These are phyloP conservation scores for Phalaenopsis aphrodite DNA, from an alignment of 106 monocot species.

Conservation along the genomic window DNA sequence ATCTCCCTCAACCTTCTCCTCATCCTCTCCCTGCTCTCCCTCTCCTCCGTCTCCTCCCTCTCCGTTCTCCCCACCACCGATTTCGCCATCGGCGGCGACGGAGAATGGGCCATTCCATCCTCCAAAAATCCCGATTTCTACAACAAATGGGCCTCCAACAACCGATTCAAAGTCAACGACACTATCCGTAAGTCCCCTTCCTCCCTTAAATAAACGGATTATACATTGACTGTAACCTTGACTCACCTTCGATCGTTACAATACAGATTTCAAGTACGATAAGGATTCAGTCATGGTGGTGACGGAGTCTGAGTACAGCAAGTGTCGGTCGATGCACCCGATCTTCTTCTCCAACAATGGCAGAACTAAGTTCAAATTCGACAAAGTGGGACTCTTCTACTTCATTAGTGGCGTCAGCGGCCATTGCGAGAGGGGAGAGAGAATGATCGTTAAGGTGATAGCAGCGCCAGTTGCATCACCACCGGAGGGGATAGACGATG, in stretches of 20 bases:
- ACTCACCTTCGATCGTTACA: neutral
- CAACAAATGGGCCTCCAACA: conserved; percentile 81
- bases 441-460: conserved; percentile 70
- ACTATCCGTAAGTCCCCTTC: conserved; percentile 36
- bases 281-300: conserved; percentile 85
- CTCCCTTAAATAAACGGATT: neutral
- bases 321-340: conserved; percentile 56
- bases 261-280: conserved; percentile 62
- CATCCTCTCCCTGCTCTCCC: neutral
- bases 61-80: conserved; percentile 14
- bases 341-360: conserved; percentile 80
- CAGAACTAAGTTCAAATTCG: conserved; percentile 31
- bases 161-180: conserved; percentile 66
- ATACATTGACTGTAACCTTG: neutral
- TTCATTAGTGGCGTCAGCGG: conserved; percentile 80
- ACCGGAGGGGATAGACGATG: neutral
- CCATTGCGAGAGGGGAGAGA: conserved; percentile 76
- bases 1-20: conserved; percentile 4
- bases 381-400: conserved; percentile 57
- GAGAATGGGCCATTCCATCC: conserved; percentile 59
- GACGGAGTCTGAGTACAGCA: conserved; percentile 58
- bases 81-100: conserved; percentile 58
- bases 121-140: conserved; percentile 30
- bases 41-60: neutral
- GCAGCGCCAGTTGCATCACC: conserved; percentile 3